Base-by-base conservation (phyloP, 1,139 yeast species). In the Candida sanyaensis region DNA sequence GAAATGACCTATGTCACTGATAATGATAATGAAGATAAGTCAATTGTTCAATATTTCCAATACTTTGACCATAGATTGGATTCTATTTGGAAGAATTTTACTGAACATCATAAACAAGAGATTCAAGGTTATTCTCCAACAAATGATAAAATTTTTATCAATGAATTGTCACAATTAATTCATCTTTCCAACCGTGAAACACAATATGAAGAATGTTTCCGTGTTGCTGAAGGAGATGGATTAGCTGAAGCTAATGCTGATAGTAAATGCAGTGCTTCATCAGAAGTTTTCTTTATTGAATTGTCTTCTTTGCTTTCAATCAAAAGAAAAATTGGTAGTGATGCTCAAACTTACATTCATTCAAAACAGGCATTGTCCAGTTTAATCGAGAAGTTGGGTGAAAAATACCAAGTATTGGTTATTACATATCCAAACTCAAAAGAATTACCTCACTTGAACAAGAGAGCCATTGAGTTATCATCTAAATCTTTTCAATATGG, bases 141-240 rank as follows among this genome's bases (percentile, higher is more conserved):
- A 45, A 74, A 68, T 55, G 83, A 79, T 55, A 68, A 71, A 52
- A 55, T 65, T 27, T 80, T 74, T 60, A 75, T 78, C 50, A 70
- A 68, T 44, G 84, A 80, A 58, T 59, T 80, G 50, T 64, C 77
- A 37, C 80, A 78, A 59, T 66, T 80, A 56, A 66, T 72, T 36
- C 77, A 71, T 55, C 60, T 74, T 17, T 8, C 5, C 13, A 38
- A 38, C 24, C 32, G 31, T 12, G 62, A 13, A 55, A 56, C 21
- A 17, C 21, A 17, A 3, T 17, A 17, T 17, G 21, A 17, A 17
- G 21, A 17, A 17, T 17, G 21, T 17, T 17, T 17, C 21, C 21
- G 21, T 17, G 21, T 17, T 11, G 51, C 50, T 6, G 26, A 32
- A 23, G 40, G 6, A 17, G 32, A 40, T 32, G 31, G 3, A 26